phyloP scores from a whole-genome alignment of 257 asterid genomes.

The Paraleonurus japonicus region DNA sequence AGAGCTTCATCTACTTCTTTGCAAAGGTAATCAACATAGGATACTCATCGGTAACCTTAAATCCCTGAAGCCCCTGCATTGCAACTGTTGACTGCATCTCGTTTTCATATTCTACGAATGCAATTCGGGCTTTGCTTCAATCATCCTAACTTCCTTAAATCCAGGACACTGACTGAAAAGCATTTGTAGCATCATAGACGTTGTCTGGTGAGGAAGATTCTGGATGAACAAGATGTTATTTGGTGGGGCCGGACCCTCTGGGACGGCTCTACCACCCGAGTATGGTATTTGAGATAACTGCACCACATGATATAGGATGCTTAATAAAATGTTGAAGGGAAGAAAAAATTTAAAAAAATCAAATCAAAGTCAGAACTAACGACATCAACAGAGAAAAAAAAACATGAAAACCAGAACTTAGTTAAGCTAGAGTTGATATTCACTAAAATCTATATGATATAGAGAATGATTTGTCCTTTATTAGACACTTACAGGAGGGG shows the following conservation, averaged over 20 bases:
- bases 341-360: neutral
- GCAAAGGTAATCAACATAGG: conserved; percentile 91
- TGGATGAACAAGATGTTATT: conserved; percentile 83
- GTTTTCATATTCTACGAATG: conserved; percentile 84
- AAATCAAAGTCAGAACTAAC: neutral
- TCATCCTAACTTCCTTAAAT: conserved; percentile 93
- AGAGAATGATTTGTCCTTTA: neutral
- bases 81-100: conserved; percentile 95
- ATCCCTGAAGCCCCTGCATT: conserved; percentile 89
- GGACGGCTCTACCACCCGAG: conserved; percentile 62
- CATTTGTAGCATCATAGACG: conserved; percentile 97
- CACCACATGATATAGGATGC: conserved; percentile 20
- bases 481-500: conserved; percentile 78
- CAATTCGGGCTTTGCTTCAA: conserved; percentile 94
- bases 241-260: conserved; percentile 98
- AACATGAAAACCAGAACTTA: too few relatives aligned
- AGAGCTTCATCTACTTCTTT: conserved; percentile 53
- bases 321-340: neutral
- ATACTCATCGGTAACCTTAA: conserved; percentile 69
- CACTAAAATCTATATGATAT: conserved; percentile 5
- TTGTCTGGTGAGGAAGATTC: conserved; percentile 92
- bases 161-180: conserved; percentile 84
- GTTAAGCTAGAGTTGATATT: too few relatives aligned
- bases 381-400: neutral
- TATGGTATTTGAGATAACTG: conserved; percentile 84